Percentiles rank a stretch among this genome's conserved stretches.
These are phyloP conservation scores for Cladosporium sp. DNA, from an alignment of 2,329 filamentous ascomycete genomes.

Conservation along the genomic window DNA sequence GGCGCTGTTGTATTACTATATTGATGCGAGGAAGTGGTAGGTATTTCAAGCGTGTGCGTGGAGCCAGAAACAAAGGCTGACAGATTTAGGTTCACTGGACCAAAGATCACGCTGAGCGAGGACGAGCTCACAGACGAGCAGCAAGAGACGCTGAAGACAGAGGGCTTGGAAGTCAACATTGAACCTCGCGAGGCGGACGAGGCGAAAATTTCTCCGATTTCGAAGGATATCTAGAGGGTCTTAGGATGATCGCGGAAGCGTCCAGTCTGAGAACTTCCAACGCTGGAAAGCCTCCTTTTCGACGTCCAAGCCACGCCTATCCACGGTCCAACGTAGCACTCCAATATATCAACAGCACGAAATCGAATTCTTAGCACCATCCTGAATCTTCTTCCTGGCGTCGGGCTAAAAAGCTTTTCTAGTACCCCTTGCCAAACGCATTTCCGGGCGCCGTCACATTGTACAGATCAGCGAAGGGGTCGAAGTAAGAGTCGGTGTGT, in stretches of 20 bases:
- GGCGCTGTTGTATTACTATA: conserved; percentile 57
- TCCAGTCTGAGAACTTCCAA: background rate
- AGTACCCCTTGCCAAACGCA: background rate
- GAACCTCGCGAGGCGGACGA: background rate
- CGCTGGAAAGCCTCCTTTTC: background rate
- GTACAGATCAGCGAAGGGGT: conserved; percentile 56
- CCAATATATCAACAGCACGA: background rate
- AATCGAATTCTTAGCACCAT: background rate
- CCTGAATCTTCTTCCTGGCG: background rate
- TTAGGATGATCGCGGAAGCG: background rate
- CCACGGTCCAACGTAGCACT: background rate
- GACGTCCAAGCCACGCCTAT: background rate
- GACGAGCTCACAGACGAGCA: conserved; percentile 33
- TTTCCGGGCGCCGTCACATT: background rate
- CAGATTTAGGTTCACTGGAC: conserved; percentile 52
- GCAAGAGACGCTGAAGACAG: conserved; percentile 31
- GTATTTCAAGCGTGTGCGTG: background rate
- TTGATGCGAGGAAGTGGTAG: conserved; percentile 59
- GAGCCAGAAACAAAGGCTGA: conserved; percentile 49
- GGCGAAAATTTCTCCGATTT: background rate
- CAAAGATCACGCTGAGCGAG: conserved; percentile 56
- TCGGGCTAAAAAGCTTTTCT: background rate
- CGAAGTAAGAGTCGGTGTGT: conserved; percentile 51
- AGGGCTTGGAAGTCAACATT: conserved; percentile 27
- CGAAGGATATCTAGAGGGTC: background rate